Evolutionary conservation across 495 filamentous ascomycete genomes (phyloP), one percentile per base, ranked within the genome.

Genomic region (Apodospora peruviana): DNA sequence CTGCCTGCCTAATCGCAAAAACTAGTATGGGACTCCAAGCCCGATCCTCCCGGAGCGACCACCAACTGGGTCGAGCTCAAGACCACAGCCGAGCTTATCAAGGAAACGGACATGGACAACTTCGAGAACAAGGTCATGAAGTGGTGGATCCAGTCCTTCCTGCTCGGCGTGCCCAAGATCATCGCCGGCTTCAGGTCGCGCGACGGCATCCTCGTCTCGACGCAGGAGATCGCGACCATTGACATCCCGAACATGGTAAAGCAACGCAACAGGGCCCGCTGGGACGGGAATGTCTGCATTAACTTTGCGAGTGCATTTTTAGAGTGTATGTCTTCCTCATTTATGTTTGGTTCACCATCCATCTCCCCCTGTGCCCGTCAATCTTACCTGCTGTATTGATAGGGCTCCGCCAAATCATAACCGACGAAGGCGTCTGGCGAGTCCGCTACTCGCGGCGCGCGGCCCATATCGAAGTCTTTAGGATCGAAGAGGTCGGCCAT

Each of bases 31-130:
- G 90, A 93, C 59, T 75, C 70, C 47, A 91, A 90, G 60, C 87
- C 90, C 0, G 65, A 58, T 0, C 68, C 78, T 24, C 77, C 76
- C 42, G 80, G 81, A 29, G 73, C 74, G 4, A 82, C 86, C 1
- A 86, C 88, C 45, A 84, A 91, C 51, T 99, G 91, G 84, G 84
- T 99, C 14, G 93, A 99, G 65, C 75, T 99, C 41, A 99, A 99
- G 64, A 97, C 93, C 0, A 79, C 80, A 2, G 84, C 81, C n/a
- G 81, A 85, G 48, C 83, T 87, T 27, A 68, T 69, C 21, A 76
- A 71, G 27, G 74, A 84, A 1, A 76, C 80, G 27, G 85, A 89
- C 51, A 73, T 80, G 64, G 50, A 84, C 16, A 86, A 83, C 44
- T 95, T 86, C 56, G 88, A 99, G 65, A 78, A 86, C 10, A 97